These are phyloP conservation scores for Saxophila tyrrhenica DNA, from an alignment of 495 filamentous ascomycete genomes.

Conservation along the genomic window DNA sequence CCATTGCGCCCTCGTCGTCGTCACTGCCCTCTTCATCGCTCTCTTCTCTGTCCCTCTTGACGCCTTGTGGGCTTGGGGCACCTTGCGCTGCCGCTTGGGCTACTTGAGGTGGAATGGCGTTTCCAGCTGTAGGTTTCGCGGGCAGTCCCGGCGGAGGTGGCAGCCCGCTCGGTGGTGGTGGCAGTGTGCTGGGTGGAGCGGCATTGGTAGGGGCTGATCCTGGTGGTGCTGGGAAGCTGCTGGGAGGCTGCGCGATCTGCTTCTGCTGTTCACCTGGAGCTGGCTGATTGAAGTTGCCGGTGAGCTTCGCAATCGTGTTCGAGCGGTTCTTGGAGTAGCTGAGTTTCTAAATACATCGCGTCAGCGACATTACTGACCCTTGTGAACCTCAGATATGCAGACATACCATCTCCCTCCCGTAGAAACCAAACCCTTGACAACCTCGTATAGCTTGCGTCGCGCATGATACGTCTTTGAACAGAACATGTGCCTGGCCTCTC, in stretches of 20 bases:
- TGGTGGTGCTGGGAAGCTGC: slow-evolving; percentile 10
- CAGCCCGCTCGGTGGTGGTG: not conserved
- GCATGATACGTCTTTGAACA: slow-evolving; percentile 74
- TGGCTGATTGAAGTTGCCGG: slow-evolving; percentile 57
- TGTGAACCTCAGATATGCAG: not conserved
- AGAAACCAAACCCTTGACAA: slow-evolving; percentile 75
- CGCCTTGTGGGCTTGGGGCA: slow-evolving; percentile 20
- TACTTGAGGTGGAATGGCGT: slow-evolving; percentile 30
- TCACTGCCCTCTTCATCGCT: slow-evolving; percentile 27
- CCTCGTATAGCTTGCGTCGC: slow-evolving; percentile 85
- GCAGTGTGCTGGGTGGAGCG: not conserved
- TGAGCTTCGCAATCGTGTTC: slow-evolving; percentile 72
- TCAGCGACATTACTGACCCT: not conserved
- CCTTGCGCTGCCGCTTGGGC: slow-evolving; percentile 39
- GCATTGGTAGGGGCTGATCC: not conserved
- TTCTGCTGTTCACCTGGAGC: not conserved
- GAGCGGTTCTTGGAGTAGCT: slow-evolving; percentile 80
- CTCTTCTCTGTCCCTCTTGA: slow-evolving; percentile 23
- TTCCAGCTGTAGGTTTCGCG: not conserved
- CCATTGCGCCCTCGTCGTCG: slow-evolving; percentile 26
- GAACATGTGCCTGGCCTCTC: slow-evolving; percentile 90
- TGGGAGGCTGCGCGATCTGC: not conserved
- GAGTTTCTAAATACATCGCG: slow-evolving; percentile 53
- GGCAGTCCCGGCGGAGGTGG: slow-evolving; percentile 9
- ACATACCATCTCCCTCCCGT: slow-evolving; percentile 76